Evolutionary conservation across 1,139 yeast species (phyloP), one percentile per base, ranked within the genome.

Genomic region (Kodamaea ohmeri): DNA sequence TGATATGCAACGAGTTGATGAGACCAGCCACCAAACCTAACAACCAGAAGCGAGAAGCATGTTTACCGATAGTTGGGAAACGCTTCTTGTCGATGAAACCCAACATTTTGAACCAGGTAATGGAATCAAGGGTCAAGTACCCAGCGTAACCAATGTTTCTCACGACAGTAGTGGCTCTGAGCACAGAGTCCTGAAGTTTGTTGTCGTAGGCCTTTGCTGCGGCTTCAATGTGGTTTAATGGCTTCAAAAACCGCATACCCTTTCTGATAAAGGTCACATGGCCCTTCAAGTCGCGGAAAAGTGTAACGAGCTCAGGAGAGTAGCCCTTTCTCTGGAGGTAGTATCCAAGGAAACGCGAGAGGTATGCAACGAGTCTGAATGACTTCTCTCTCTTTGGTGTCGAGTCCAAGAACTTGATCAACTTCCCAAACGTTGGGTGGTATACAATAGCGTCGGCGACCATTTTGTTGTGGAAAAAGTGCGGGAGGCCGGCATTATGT

Each of bases 161-260:
- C 44, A 80, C 54, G 17, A 85, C 73, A 26, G 80, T 75, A 34
- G 83, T 73, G 48, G 61, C 55, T 58, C 79, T 80, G 51, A 78
- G 66, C 34, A 78, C 68, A 36, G 79, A 77, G 55, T 86, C 95
- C 43, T 75, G 62, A 38, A 89, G 73, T 66, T 84, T 83, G 62
- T 87, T 83, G 55, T 80, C 87, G 52, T 68, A 76, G 15, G 86
- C 76, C 48, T 75, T 73, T 4, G 87, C 73, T 6, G 94, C 89
- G 12, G 78, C 73, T 53, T 83, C 82, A 42, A 85, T 59, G 58
- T 85, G 90, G 55, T 74, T 75, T 54, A 90, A 65, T 1, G 96
- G 96, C 65, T 89, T 90, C 49, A 89, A 78, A 56, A 83, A 81
- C 53, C 97, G 76, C 73, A 90, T 67, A 15, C 90, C 81, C 67